A percentile compares a stretch with the other conserved stretches of the same genome.
phyloP scores from a whole-genome alignment of 345 rosid genomes.

The Brassica incana region DNA sequence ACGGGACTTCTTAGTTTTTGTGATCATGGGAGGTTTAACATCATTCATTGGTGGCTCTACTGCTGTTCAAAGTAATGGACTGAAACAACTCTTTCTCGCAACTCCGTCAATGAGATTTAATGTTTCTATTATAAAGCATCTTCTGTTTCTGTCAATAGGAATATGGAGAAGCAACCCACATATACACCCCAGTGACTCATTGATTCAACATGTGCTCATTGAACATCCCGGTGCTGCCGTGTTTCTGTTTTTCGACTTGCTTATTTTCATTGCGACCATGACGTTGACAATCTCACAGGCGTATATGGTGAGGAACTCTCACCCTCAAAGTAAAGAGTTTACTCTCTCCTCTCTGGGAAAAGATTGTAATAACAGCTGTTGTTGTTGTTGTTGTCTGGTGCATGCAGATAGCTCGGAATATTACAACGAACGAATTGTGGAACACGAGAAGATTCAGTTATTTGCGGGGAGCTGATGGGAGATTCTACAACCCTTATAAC shows the following conservation, averaged over 20 bases:
- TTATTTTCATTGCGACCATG: conserved; percentile 57
- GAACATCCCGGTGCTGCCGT: conserved; percentile 68
- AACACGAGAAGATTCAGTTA: conserved; percentile 35
- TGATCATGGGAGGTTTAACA: conserved; percentile 64
- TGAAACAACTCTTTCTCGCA: neutral
- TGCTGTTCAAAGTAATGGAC: conserved; percentile 78
- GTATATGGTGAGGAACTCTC: conserved; percentile 55
- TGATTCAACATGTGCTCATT: conserved; percentile 58
- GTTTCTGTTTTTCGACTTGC: conserved; percentile 60
- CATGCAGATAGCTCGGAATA: conserved; percentile 79
- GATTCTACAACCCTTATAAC: conserved; percentile 84
- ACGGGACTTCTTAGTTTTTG: conserved; percentile 78
- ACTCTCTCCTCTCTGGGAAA: neutral
- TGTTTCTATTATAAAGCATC: neutral
- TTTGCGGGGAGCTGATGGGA: conserved; percentile 78
- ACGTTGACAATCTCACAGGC: conserved; percentile 66
- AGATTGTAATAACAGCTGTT: conserved; percentile 6
- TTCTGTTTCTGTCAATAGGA: conserved; percentile 51
- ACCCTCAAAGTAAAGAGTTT: conserved; percentile 2
- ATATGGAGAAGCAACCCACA: conserved; percentile 53
- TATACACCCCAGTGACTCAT: conserved; percentile 47
- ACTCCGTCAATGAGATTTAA: neutral
- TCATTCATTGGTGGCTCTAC: conserved; percentile 52
- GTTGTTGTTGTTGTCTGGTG: neutral
- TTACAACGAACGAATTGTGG: conserved; percentile 86